Evolutionary conservation across 805 yeast species (phyloP).

Genomic region (Metschnikowia chrysomelidarum): DNA sequence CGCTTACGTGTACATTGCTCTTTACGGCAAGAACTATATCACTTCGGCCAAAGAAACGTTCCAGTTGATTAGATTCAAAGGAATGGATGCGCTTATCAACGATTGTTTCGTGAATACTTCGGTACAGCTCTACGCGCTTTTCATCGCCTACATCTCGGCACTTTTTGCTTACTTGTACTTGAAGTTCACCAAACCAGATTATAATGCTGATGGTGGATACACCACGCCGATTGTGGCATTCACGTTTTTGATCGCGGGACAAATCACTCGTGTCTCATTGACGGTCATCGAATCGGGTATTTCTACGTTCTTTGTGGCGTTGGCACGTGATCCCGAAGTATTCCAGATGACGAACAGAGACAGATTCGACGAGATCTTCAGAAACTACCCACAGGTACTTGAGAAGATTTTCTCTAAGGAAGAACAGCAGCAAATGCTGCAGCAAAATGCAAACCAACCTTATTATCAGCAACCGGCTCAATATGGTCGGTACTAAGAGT

Average conservation of each 20-base stretch:
- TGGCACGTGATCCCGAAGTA: conserved; percentile 82
- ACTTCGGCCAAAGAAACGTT: conserved; percentile 80
- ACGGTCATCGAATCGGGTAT: conserved; percentile 79
- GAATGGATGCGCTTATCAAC: conserved; percentile 79
- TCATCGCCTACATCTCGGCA: conserved; percentile 62
- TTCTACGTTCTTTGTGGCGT: conserved; percentile 78
- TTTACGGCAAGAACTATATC: conserved; percentile 79
- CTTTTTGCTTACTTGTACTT: conserved; percentile 65
- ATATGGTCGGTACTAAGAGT: conserved; percentile 5
- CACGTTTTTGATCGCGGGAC: conserved; percentile 68
- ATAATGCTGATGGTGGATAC: conserved; percentile 56
- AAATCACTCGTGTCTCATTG: conserved; percentile 68
- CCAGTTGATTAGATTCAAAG: conserved; percentile 72
- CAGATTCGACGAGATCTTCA: conserved; percentile 59
- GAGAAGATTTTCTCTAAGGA: conserved; percentile 37
- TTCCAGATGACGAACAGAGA: conserved; percentile 70
- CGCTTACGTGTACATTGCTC: conserved; percentile 82
- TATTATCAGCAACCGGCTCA: conserved; percentile 17
- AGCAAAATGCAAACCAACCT: conserved; percentile 11
- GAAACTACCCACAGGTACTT: conserved; percentile 67
- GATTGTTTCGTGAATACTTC: conserved; percentile 82
- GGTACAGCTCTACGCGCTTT: conserved; percentile 68
- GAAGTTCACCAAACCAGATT: conserved; percentile 63
- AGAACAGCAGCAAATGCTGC: conserved; percentile 12
- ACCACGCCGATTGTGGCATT: conserved; percentile 76